Evolutionary conservation across 192 early-diverging fungal genomes (phyloP).

Genomic region (Chytriomyces sp.): DNA sequence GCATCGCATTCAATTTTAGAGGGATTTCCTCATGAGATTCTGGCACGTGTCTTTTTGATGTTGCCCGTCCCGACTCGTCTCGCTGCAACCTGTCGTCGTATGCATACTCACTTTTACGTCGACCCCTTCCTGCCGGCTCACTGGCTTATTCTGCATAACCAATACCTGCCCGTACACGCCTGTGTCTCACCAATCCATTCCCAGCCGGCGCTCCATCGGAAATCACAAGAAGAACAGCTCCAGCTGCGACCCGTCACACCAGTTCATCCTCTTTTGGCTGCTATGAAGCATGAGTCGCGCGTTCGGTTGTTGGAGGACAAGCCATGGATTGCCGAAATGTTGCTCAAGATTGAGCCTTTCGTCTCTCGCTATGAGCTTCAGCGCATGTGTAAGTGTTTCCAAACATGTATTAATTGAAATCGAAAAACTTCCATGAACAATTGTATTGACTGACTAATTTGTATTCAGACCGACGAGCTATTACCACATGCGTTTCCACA

Average conservation of each 20-base stretch:
- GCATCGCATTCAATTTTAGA: too few species aligned
- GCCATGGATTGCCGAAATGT: slow-evolving; percentile 10
- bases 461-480: slow-evolving; percentile 6
- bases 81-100: not conserved
- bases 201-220: not conserved
- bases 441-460: not conserved
- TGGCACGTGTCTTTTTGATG: slow-evolving; percentile 6
- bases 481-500: not conserved
- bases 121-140: slow-evolving; percentile 22
- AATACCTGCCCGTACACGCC: slow-evolving; percentile 9
- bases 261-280: slow-evolving; percentile 31
- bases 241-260: slow-evolving; percentile 11
- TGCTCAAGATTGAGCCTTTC: slow-evolving; percentile 16
- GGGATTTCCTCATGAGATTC: slow-evolving; percentile 21
- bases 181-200: not conserved
- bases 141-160: slow-evolving; percentile 32
- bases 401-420: not conserved
- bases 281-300: slow-evolving; percentile 21
- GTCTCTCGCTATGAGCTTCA: slow-evolving; percentile 32
- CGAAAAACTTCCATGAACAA: not conserved
- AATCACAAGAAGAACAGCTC: not conserved
- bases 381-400: slow-evolving; percentile 22
- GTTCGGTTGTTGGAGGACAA: not conserved
- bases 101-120: not conserved
- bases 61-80: slow-evolving; percentile 3